Evolutionary conservation across 1,284 basidiomycete species (phyloP).

Genomic region (Cryptococcus sp.): DNA sequence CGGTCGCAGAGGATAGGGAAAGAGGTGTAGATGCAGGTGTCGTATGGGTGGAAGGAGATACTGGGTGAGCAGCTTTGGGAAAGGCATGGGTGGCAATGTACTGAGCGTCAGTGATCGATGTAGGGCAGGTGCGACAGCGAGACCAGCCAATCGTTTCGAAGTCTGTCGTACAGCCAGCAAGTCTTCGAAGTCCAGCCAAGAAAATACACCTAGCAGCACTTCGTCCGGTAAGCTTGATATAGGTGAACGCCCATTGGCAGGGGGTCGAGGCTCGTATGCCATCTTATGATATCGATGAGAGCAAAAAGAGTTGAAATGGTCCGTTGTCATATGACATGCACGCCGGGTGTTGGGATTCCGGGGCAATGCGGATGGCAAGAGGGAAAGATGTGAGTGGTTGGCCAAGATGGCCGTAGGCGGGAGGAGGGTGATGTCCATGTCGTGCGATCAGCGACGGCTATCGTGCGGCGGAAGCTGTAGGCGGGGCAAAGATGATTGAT

Average conservation of each 20-base stretch:
- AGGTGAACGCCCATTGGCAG: constrained; percentile 23
- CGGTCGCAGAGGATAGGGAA: constrained; percentile 18
- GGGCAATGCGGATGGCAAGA: constrained; percentile 14
- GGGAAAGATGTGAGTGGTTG: constrained; percentile 27
- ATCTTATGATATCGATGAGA: neutral
- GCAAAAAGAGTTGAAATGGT: neutral
- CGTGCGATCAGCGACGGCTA: neutral
- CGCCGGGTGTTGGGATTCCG: neutral
- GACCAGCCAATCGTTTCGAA: constrained; percentile 8
- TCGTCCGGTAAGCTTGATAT: constrained; percentile 33
- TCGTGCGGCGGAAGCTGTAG: neutral
- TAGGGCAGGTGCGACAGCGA: constrained; percentile 26
- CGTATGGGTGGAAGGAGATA: constrained; percentile 27
- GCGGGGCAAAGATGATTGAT: no score
- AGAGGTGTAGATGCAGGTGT: constrained; percentile 31
- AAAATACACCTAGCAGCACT: constrained; percentile 30
- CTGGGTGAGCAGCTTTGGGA: constrained; percentile 11
- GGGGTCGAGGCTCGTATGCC: constrained; percentile 14
- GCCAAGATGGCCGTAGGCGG: constrained; percentile 31
- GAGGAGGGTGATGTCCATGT: constrained; percentile 32
- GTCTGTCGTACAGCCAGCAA: constrained; percentile 25
- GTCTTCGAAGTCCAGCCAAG: constrained; percentile 26
- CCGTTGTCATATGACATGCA: neutral
- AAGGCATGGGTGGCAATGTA: constrained; percentile 20
- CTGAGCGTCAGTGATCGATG: constrained; percentile 25